Conservation (phyloP, 345 rosid species). For the Salix purpurea region DNA sequence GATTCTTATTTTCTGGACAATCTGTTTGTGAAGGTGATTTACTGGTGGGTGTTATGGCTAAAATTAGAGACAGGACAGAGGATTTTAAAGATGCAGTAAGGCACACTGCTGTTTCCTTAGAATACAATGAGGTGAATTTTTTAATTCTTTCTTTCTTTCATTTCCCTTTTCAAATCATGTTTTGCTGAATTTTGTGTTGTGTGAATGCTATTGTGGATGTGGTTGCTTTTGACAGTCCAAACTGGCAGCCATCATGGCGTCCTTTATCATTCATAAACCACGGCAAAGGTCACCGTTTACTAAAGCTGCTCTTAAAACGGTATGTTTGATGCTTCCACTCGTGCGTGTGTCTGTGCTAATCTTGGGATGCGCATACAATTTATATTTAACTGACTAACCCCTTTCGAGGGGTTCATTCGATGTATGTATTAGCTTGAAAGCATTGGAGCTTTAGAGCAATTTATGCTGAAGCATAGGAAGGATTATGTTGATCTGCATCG, state of each 20-base stretch:
- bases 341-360: not conserved
- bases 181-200: not conserved
- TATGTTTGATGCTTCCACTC: constrained; percentile 11
- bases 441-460: constrained; percentile 66
- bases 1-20: not conserved
- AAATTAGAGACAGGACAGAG: constrained; percentile 19
- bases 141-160: not conserved
- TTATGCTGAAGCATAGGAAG: constrained; percentile 70
- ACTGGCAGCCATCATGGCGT: constrained; percentile 71
- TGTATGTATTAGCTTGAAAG: constrained; percentile 60
- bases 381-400: not conserved
- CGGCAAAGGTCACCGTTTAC: constrained; percentile 57
- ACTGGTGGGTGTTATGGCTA: constrained; percentile 2
- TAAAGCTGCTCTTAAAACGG: constrained; percentile 69
- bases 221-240: constrained; percentile 42
- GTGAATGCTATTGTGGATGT: not conserved
- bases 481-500: constrained; percentile 82
- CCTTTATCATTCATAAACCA: constrained; percentile 77
- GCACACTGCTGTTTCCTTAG: constrained; percentile 12
- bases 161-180: not conserved
- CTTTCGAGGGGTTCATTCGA: not conserved
- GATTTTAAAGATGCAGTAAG: constrained; percentile 20
- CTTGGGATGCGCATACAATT: not conserved
- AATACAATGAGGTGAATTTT: constrained; percentile 7
- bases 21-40: not conserved